Evolutionary conservation across 768 basidiomycete genomes (phyloP).

Genomic region (Collybia nuda): DNA sequence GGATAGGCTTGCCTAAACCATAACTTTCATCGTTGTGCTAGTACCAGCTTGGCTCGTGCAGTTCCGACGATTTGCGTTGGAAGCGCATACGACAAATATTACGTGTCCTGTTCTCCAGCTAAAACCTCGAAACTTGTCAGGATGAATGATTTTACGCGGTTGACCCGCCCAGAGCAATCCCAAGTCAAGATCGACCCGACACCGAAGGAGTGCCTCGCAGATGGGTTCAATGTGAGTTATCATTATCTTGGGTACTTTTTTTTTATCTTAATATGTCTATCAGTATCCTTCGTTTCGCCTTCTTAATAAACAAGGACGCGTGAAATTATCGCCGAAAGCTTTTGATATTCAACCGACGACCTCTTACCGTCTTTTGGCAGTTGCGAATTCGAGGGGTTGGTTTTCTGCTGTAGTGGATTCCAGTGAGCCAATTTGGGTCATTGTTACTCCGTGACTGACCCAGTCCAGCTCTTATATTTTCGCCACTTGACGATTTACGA

Average conservation of each 20-base stretch:
- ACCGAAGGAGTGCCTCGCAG: constrained; percentile 34
- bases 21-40: too few relatives aligned
- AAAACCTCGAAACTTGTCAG: neutral
- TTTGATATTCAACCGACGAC: constrained; percentile 43
- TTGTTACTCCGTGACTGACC: neutral
- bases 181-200: constrained; percentile 36
- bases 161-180: constrained; percentile 34
- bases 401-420: constrained; percentile 60
- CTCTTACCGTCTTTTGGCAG: constrained; percentile 52
- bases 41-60: too few relatives aligned
- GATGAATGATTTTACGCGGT: constrained; percentile 37
- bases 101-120: constrained; percentile 6
- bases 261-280: neutral
- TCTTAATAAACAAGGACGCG: constrained; percentile 62
- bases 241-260: constrained; percentile 1
- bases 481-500: constrained; percentile 62
- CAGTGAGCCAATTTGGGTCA: constrained; percentile 27
- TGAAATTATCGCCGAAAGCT: constrained; percentile 55
- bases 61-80: too few relatives aligned
- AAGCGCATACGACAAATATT: too few relatives aligned
- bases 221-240: constrained; percentile 44
- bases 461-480: constrained; percentile 55
- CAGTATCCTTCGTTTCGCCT: constrained; percentile 51
- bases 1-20: too few relatives aligned
- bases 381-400: constrained; percentile 63